Evolutionary conservation across 192 early-diverging fungal genomes (phyloP), one percentile per base, ranked within the genome.

Genomic region (Coemansia sp.): DNA sequence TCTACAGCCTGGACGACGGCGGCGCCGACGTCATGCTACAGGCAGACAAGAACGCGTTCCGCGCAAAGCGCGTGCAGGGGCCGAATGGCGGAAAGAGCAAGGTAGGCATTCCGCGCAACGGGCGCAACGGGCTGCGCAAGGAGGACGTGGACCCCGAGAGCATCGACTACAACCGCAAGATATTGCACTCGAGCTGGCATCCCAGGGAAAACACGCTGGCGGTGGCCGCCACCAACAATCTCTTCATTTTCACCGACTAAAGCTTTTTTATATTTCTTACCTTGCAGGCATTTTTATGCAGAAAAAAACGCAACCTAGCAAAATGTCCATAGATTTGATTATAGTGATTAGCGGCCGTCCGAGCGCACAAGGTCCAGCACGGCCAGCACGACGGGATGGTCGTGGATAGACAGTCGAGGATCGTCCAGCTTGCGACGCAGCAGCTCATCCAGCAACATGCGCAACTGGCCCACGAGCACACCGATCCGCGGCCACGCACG

Each of bases 161-260:
- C 45, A 85, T 93, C 60, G 97, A 99, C 77, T 98, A 92, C 73
- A 89, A 86, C 69, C 94, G 96, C 84, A 97, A 97, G 84, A 99
- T 99, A 66, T 73, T 99, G 57, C 97, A 99, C 72, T 93, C 96
- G 26, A 93, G 92, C 49, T 99, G 96, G 96, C 97, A 99, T 86
- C 97, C 97, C 49, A 88, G 88, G 62, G 97, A 99, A 76, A 97
- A 97, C 78, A 94, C 94, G 16, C 90, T 98, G 50, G 94, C 97
- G 17, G 90, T 98, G 49, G 97, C 97, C 38, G 97, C 97, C 21
- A 99, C 97, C 37, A 99, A 99, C 86, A 99, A 98, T 75, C 87
- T 99, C 64, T 99, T 99, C 69, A 91, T 94, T 65, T 94, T 94
- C 82, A 91, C 91, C 53, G 75, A 82, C 49, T 84, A 61, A 72